Conservation (phyloP, 176 grass and related monocot genomes). For the Puccinellia tenuiflora region DNA sequence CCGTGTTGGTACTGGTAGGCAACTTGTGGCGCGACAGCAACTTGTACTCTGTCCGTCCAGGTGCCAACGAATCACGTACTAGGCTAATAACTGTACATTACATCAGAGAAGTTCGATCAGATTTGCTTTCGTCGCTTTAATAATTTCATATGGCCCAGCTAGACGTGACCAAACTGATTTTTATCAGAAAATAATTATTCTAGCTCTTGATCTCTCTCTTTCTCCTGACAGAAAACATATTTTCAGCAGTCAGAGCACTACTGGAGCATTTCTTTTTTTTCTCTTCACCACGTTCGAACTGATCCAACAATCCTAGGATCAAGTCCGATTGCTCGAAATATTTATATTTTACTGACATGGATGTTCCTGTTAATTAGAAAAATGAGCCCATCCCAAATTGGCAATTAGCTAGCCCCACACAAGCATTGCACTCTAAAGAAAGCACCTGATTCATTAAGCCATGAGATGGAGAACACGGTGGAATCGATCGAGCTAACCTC, state of each 20-base stretch:
- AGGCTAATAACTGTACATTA: background rate
- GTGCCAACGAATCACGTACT: background rate
- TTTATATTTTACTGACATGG: background rate
- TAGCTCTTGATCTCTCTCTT: background rate
- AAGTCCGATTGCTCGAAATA: background rate
- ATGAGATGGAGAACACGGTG: background rate
- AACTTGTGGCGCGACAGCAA: background rate
- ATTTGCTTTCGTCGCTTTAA: background rate
- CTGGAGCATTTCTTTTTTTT: background rate
- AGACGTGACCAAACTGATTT: background rate
- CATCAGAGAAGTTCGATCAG: background rate
- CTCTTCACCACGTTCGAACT: background rate
- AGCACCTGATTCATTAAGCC: background rate
- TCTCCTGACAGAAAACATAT: background rate
- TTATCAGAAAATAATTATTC: background rate
- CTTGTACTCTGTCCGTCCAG: background rate
- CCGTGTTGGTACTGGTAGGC: background rate
- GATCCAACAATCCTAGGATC: background rate
- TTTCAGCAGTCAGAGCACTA: background rate
- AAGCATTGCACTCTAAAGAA: background rate
- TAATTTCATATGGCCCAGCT: background rate
- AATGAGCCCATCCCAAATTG: background rate
- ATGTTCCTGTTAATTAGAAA: background rate
- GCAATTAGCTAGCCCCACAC: background rate
- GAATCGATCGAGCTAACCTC: constrained; percentile 31